Percentiles rank a stretch among this genome's conserved stretches.
Evolutionary conservation across 192 early-diverging fungal genomes (phyloP).

Genomic region (Podila horticola): DNA sequence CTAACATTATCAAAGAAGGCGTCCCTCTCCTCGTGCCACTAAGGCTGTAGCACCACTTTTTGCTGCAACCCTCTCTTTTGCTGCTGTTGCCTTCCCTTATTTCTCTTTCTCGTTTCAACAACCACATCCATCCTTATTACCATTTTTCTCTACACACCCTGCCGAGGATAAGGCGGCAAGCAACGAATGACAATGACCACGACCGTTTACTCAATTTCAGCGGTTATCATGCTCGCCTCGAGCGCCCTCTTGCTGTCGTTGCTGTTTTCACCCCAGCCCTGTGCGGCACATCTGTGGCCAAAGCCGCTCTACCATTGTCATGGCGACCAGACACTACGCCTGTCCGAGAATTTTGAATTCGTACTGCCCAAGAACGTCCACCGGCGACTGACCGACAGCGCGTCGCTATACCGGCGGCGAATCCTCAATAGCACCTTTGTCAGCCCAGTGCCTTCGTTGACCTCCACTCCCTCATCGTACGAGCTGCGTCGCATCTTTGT

Average conservation of each 20-base stretch:
- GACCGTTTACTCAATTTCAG: slow-evolving; percentile 26
- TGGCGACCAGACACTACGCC: slow-evolving; percentile 28
- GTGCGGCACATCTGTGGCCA: slow-evolving; percentile 33
- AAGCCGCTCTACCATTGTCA: slow-evolving; percentile 27
- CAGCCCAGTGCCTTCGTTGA: slow-evolving; percentile 25
- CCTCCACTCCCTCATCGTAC: slow-evolving; percentile 2
- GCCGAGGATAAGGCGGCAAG: too few relatives aligned
- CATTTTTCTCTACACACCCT: too few relatives aligned
- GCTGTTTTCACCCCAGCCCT: slow-evolving; percentile 12
- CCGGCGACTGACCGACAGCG: slow-evolving; percentile 10
- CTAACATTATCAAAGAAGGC: too few relatives aligned
- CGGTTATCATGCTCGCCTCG: slow-evolving; percentile 23
- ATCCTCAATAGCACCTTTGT: slow-evolving; percentile 23
- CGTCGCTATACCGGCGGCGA: slow-evolving; percentile 12
- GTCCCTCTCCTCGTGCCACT: too few relatives aligned
- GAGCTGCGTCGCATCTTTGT: not conserved
- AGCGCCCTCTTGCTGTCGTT: slow-evolving; percentile 36
- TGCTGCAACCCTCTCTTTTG: too few relatives aligned
- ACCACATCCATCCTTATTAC: too few relatives aligned
- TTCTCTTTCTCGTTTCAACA: too few relatives aligned
- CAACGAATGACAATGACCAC: slow-evolving; percentile 6
- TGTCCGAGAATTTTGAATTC: slow-evolving; percentile 14
- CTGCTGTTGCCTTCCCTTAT: too few relatives aligned
- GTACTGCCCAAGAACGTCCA: slow-evolving; percentile 17
- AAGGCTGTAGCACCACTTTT: too few relatives aligned